Evolutionary conservation across 495 filamentous ascomycete species (phyloP).

Genomic region (Podospora appendiculata): DNA sequence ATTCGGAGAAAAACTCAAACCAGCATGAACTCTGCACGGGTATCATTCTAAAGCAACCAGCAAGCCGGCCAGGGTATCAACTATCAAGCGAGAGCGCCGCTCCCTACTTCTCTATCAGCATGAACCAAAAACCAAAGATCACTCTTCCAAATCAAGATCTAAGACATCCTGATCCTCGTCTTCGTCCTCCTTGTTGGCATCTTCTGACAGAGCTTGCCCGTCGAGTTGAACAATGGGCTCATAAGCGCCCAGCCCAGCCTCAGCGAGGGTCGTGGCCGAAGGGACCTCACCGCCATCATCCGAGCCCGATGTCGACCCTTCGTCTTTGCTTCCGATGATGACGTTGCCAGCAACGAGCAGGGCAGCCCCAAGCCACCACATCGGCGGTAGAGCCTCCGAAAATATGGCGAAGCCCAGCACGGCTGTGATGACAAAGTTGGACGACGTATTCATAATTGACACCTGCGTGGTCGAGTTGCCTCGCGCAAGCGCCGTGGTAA

Average conservation of each 20-base stretch:
- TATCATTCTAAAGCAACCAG: too few species aligned
- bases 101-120: too few species aligned
- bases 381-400: slow-evolving; percentile 36
- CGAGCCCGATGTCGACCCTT: slow-evolving; percentile 22
- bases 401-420: slow-evolving; percentile 54
- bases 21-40: too few species aligned
- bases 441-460: slow-evolving; percentile 83
- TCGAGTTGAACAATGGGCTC: neutral
- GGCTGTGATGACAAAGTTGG: slow-evolving; percentile 90
- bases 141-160: slow-evolving; percentile 9
- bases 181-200: neutral
- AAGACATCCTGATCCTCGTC: slow-evolving; percentile 15
- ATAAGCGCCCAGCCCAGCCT: slow-evolving; percentile 9
- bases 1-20: too few species aligned
- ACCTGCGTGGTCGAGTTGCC: slow-evolving; percentile 83
- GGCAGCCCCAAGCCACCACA: slow-evolving; percentile 85
- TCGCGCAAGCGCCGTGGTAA: slow-evolving; percentile 73
- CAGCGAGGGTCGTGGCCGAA: slow-evolving; percentile 1
- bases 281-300: neutral
- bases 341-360: slow-evolving; percentile 86
- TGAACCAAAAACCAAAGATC: neutral
- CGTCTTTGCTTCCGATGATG: slow-evolving; percentile 77
- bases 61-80: too few species aligned
- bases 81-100: too few species aligned
- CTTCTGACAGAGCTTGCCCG: too few species aligned